Evolutionary conservation across 345 rosid genomes (phyloP).

Genomic region (Lepidium aucheri): DNA sequence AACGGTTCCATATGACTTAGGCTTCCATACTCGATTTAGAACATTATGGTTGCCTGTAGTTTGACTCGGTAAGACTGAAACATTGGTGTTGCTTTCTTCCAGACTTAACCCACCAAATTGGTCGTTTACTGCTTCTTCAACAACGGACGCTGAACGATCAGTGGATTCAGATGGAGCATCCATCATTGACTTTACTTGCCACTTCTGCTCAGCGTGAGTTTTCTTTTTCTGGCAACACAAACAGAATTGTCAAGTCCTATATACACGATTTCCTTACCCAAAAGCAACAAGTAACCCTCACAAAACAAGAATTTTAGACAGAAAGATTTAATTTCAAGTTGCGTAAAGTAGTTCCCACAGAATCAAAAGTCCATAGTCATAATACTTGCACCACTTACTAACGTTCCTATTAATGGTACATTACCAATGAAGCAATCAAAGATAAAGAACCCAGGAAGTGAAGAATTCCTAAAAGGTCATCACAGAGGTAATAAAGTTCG

Average conservation of each 20-base stretch:
- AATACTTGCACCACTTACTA: not conserved
- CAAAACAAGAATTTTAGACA: not conserved
- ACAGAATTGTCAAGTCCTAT: not conserved
- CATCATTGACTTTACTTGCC: constrained; percentile 28
- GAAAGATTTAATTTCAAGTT: not conserved
- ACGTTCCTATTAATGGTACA: not conserved
- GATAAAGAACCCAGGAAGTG: not conserved
- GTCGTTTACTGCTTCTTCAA: constrained; percentile 29
- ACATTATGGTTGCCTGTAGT: constrained; percentile 20
- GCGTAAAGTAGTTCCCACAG: not conserved
- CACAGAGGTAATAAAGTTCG: not conserved
- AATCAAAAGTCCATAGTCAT: not conserved
- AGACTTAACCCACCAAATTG: constrained; percentile 45
- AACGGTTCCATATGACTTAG: constrained; percentile 50
- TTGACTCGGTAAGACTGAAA: constrained; percentile 7
- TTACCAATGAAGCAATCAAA: not conserved
- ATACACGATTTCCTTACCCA: not conserved
- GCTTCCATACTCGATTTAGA: constrained; percentile 38
- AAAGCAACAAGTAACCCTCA: not conserved
- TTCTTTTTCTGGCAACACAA: constrained; percentile 31
- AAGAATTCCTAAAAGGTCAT: not conserved
- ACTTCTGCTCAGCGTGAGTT: constrained; percentile 17
- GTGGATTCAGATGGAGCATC: constrained; percentile 21
- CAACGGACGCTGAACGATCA: constrained; percentile 17
- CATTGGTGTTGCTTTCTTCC: constrained; percentile 28